Base-by-base conservation (phyloP, 2,329 filamentous ascomycete species). In the Alternaria metachromatica region DNA sequence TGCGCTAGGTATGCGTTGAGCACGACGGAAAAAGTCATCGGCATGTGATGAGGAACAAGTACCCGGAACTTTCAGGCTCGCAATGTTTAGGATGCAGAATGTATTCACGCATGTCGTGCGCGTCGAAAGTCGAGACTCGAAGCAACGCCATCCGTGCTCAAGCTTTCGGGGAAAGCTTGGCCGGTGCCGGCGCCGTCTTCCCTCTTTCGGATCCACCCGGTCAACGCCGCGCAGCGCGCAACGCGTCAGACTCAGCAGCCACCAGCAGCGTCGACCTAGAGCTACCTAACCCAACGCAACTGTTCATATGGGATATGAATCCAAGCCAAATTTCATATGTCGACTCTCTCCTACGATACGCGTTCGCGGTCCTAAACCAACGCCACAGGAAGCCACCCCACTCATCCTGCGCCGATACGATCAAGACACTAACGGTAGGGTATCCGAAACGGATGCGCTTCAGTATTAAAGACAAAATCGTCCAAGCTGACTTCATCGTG, bases 401-500 rank as follows among this genome's bases (percentile, higher is more conserved):
- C 33, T 10, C 9, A 41, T 11, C 37, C 37, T 41, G 37, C n/a
- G n/a, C 37, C 37, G 37, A 41, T 11, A 18, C 5, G 9, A 33
- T 41, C 30, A 11, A 54, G n/a, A 54, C 50, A 25, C 41, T 54
- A 61, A 13, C 26, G 41, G 15, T 55, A 25, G 18, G 72, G 72
- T 41, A 74, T 72, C 55, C 71, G 76, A 55, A 84, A 83, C 3
- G 82, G 80, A 74, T 84, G 82, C 8, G 82, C 82, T 66, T 84
- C 82, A 6, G 82, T 84, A 57, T 84, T 84, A 58, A 84, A 81
- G 1, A 84, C 82, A 62, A 74, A 75, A 30, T 84, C 78, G 65
- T 85, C 83, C 62, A 84, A 68, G 64, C 79, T 82, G 18, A 84
- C 72, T 7, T 76, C 30, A 18, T 77, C 70, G 8, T 80, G 78